phyloP scores from a whole-genome alignment of 305 asterid species.

The Fraxinus velutina region DNA sequence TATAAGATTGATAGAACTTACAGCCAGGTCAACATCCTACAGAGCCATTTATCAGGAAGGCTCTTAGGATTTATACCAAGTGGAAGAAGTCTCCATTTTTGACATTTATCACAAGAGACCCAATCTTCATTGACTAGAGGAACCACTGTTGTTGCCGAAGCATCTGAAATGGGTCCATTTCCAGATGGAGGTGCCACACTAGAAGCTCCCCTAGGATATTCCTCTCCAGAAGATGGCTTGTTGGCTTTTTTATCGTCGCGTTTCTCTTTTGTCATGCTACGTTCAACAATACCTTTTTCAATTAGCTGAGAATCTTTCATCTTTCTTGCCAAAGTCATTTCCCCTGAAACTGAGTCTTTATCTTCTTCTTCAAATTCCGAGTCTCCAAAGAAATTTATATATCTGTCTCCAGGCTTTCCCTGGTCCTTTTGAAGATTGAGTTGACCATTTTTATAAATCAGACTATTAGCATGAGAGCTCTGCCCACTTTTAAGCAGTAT shows the following conservation, averaged over 20 bases:
- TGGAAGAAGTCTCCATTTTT: slow-evolving; percentile 90
- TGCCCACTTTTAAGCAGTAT: slow-evolving; percentile 44
- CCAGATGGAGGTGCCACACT: slow-evolving; percentile 37
- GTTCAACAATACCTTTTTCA: slow-evolving; percentile 37
- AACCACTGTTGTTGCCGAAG: slow-evolving; percentile 39
- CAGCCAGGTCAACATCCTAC: slow-evolving; percentile 97
- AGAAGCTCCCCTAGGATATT: slow-evolving; percentile 38
- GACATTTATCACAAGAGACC: slow-evolving; percentile 89
- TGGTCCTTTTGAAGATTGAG: slow-evolving; percentile 46
- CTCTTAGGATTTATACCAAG: slow-evolving; percentile 70
- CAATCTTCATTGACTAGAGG: slow-evolving; percentile 81
- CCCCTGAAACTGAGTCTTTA: slow-evolving; percentile 48
- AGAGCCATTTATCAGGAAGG: slow-evolving; percentile 87
- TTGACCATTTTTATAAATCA: slow-evolving; percentile 37
- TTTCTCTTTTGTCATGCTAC: slow-evolving; percentile 47
- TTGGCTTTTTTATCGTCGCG: slow-evolving; percentile 35
- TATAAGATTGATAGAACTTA: slow-evolving; percentile 53
- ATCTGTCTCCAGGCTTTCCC: slow-evolving; percentile 41
- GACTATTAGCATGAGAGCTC: slow-evolving; percentile 34
- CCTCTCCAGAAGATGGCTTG: slow-evolving; percentile 33
- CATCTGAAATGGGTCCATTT: slow-evolving; percentile 44
- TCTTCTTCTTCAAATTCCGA: slow-evolving; percentile 48
- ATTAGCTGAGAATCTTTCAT: slow-evolving; percentile 32
- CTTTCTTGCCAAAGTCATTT: slow-evolving; percentile 35
- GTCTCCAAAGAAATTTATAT: slow-evolving; percentile 42